These are phyloP conservation scores for Suillus subalutaceus DNA, from an alignment of 768 basidiomycete genomes.

Conservation along the genomic window DNA sequence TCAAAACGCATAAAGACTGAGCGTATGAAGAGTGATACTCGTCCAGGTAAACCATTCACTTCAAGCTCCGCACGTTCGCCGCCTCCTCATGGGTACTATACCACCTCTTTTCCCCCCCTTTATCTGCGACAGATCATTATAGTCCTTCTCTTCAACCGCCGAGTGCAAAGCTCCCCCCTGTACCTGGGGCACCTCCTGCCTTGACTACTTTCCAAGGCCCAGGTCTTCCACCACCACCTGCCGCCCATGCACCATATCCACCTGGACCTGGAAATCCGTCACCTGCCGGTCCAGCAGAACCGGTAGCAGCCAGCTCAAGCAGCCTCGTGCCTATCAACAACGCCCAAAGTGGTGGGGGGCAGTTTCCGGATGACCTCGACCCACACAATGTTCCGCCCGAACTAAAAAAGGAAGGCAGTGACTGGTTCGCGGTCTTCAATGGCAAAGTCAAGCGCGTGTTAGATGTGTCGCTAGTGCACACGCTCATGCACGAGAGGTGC, in stretches of 20 bases:
- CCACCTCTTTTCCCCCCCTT: constrained; percentile 26
- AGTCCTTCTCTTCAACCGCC: constrained; percentile 40
- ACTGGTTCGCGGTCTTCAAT: constrained; percentile 60
- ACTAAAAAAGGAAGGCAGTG: constrained; percentile 45
- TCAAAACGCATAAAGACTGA: constrained; percentile 64
- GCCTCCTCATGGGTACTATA: constrained; percentile 36
- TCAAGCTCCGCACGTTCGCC: constrained; percentile 29
- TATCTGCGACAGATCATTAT: constrained; percentile 36
- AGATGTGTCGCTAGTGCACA: constrained; percentile 70
- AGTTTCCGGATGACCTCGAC: constrained; percentile 34
- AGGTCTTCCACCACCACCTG: constrained; percentile 38
- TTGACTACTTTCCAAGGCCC: constrained; percentile 39
- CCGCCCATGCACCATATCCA: constrained; percentile 33
- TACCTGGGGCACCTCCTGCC: constrained; percentile 26
- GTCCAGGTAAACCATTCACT: constrained; percentile 41
- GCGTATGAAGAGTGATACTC: constrained; percentile 44
- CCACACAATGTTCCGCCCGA: constrained; percentile 21
- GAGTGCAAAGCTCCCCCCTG: constrained; percentile 39
- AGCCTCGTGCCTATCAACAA: constrained; percentile 30
- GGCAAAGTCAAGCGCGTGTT: constrained; percentile 49
- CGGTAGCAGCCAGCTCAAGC: constrained; percentile 22
- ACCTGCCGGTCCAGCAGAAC: constrained; percentile 31
- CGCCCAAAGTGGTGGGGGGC: constrained; percentile 28
- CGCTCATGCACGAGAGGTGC: constrained; percentile 89
- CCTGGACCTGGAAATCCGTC: constrained; percentile 37